Evolutionary conservation across 192 early-diverging fungal genomes (phyloP), one percentile per base, ranked within the genome.

Genomic region (Backusella psychrophila): DNA sequence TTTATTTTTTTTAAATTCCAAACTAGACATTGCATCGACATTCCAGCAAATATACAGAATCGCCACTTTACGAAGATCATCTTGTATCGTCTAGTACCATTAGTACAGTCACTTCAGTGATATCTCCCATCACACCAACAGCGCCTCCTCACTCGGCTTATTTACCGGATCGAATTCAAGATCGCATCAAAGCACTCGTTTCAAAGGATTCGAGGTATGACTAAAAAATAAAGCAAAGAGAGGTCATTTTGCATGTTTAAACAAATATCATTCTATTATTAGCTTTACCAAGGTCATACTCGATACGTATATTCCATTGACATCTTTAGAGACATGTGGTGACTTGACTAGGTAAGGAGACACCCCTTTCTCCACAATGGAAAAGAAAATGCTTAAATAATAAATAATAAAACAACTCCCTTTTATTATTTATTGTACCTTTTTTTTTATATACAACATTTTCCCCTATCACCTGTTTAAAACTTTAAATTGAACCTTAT

Each of bases 21-120:
- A 26, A 12, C n/a, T 49, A 49, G 42, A 49, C 70, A 29, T 29
- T 71, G 19, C 70, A 71, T 19, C 42, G 70, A 44, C 70, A 49
- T 31, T 41, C 33, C 7, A 39, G 9, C 35, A 69, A 69, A 41
- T 39, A 39, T 23, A 41, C 68, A 17, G 68, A 69, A 69, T 69
- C 68, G n/a, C 17, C 68, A 41, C 68, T 69, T 23, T 69, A 69
- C 8, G 35, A 69, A 38, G 70, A 71, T 49, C 39, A 71, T 33
- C 70, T 71, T 44, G 26, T 33, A 29, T 71, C 70, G 21, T 71
- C 26, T 71, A 71, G 70, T 71, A 69, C 68, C 34, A 69, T 69
- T 69, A 69, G 68, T 69, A 69, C 68, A 14, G 68, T 69, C 6
- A 38, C 68, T 69, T 69, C 68, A 41, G 68, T 69, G 34, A 69